A percentile compares a stretch with the other conserved stretches of the same genome.
Evolutionary conservation across 139 green algal species (phyloP).

Genomic region (Auxenochlorella pyrenoidosa): DNA sequence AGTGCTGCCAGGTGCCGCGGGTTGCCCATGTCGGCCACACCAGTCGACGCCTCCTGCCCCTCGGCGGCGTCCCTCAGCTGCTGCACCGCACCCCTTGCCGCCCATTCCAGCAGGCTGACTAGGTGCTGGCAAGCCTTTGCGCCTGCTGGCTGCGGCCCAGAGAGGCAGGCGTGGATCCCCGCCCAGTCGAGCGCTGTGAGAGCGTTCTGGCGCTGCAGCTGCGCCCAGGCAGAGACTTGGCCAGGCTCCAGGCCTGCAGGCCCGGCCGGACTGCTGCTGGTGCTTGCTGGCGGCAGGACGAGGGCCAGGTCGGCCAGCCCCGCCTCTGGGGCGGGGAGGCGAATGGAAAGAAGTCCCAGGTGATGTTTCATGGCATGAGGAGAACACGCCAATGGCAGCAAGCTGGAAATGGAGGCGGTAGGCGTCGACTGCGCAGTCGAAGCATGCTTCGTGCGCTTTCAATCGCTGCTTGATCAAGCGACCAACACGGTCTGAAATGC

Average conservation of each 20-base stretch:
- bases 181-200: neutral
- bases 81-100: neutral
- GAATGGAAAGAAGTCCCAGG: neutral
- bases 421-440: too few relatives aligned
- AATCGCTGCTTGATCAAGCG: too few relatives aligned
- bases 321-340: neutral
- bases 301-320: neutral
- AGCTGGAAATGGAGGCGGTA: too few relatives aligned
- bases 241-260: neutral
- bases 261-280: neutral
- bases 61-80: neutral
- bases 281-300: neutral
- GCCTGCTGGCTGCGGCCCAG: neutral
- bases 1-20: neutral
- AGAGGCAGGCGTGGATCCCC: neutral
- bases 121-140: neutral
- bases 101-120: slow-evolving; percentile 4
- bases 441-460: too few relatives aligned
- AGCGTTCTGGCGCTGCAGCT: neutral
- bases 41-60: too few relatives aligned
- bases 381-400: too few relatives aligned
- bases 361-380: neutral
- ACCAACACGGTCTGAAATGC: too few relatives aligned
- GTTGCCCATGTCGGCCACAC: neutral
- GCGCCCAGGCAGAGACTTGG: neutral